A percentile compares a stretch with the other conserved stretches of the same genome.
Conservation (phyloP, 192 early-diverging fungal genomes). For the Gonapodya sp. region DNA sequence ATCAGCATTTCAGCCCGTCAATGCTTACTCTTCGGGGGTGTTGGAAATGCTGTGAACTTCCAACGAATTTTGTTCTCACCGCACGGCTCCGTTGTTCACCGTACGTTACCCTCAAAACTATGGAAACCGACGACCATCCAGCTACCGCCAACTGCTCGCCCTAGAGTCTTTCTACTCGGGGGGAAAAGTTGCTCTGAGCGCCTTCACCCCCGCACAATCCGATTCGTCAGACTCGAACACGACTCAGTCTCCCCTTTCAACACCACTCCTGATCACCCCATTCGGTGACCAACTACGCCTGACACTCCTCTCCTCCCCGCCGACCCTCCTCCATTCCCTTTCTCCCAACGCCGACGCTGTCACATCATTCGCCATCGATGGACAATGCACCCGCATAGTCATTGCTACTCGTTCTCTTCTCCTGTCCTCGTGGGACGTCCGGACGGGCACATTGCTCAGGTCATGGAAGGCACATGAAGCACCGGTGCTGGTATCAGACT, state of each 20-base stretch:
- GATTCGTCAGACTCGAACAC: neutral
- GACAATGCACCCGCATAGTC: conserved; percentile 66
- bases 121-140: conserved; percentile 14
- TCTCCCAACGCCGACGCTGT: conserved; percentile 75
- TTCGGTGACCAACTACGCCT: conserved; percentile 75
- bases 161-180: conserved; percentile 90
- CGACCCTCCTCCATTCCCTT: conserved; percentile 40
- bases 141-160: conserved; percentile 63
- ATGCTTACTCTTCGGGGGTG: too few species aligned
- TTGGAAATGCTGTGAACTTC: too few species aligned
- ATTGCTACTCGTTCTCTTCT: conserved; percentile 71
- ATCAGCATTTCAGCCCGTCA: too few species aligned
- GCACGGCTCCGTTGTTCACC: neutral
- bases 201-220: neutral
- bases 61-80: too few species aligned
- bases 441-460: conserved; percentile 43
- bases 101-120: neutral
- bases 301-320: conserved; percentile 57
- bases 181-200: conserved; percentile 62
- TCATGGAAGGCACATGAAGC: conserved; percentile 85
- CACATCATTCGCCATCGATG: conserved; percentile 76
- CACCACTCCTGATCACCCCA: conserved; percentile 61
- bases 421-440: conserved; percentile 68
- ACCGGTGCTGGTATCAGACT: conserved; percentile 85
- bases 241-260: conserved; percentile 26